Evolutionary conservation across 495 filamentous ascomycete genomes (phyloP).

Genomic region (Aspergillus steynii): DNA sequence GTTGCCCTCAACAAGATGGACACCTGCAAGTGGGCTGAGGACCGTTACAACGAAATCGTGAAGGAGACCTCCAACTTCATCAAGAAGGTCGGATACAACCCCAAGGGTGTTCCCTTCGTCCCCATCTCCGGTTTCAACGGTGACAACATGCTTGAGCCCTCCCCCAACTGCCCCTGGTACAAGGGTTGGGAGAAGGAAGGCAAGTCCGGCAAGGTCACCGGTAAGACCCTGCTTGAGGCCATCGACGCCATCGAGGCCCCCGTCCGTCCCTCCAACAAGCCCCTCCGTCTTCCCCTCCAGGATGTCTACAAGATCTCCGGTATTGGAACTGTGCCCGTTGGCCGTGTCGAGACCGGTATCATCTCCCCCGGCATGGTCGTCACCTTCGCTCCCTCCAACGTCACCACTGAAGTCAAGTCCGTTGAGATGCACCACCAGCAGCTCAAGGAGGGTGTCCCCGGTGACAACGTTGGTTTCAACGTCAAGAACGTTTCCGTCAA

Average conservation of each 20-base stretch:
- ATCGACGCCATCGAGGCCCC: constrained; percentile 96
- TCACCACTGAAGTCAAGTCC: constrained; percentile 99
- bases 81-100: constrained; percentile 99
- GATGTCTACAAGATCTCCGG: constrained; percentile 99
- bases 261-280: constrained; percentile 79
- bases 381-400: constrained; percentile 82
- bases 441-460: constrained; percentile 91
- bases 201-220: constrained; percentile 84
- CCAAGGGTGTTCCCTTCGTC: constrained; percentile 96
- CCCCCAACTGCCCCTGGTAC: constrained; percentile 98
- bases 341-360: constrained; percentile 99
- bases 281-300: constrained; percentile 99
- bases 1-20: constrained; percentile 99
- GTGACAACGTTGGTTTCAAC: constrained; percentile 99
- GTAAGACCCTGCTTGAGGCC: constrained; percentile 99
- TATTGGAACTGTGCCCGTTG: constrained; percentile 99
- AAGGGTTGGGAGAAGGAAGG: constrained; percentile 99
- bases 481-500: constrained; percentile 99
- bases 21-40: constrained; percentile 97
- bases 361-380: constrained; percentile 98
- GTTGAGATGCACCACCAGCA: constrained; percentile 99
- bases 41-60: constrained; percentile 97
- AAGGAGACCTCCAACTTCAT: constrained; percentile 99
- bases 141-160: constrained; percentile 97
- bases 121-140: constrained; percentile 99